A percentile compares a stretch with the other conserved stretches of the same genome.
Evolutionary conservation across 805 yeast species (phyloP).

Genomic region (Torulaspora gathmanii): DNA sequence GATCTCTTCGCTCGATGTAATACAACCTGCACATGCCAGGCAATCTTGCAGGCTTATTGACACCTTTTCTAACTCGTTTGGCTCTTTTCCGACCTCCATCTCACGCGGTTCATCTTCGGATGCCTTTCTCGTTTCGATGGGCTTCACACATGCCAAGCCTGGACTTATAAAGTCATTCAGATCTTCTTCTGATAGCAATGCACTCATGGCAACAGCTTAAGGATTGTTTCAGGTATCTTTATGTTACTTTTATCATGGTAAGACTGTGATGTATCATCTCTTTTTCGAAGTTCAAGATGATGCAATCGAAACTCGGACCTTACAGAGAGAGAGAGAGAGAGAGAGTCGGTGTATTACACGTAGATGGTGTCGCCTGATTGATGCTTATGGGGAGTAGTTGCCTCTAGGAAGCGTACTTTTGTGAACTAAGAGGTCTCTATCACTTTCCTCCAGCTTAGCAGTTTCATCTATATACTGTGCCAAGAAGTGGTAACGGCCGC

Average conservation of each 20-base stretch:
- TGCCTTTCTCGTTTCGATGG: slow-evolving; percentile 43
- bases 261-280: too few species aligned
- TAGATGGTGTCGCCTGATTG: background rate
- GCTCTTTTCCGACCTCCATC: slow-evolving; percentile 62
- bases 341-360: background rate
- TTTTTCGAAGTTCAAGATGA: too few species aligned
- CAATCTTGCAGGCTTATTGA: slow-evolving; percentile 89
- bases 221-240: background rate
- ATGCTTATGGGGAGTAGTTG: background rate
- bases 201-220: slow-evolving; percentile 54
- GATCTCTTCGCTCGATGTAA: slow-evolving; percentile 95
- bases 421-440: too few species aligned
- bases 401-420: too few species aligned
- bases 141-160: slow-evolving; percentile 91
- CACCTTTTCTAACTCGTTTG: slow-evolving; percentile 61
- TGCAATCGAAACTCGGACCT: too few species aligned
- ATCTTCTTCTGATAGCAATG: slow-evolving; percentile 82
- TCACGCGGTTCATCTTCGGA: slow-evolving; percentile 33
- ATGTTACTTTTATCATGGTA: background rate
- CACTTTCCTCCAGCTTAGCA: too few species aligned
- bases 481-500: too few species aligned
- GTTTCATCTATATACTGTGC: too few species aligned
- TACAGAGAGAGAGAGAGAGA: background rate
- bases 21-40: slow-evolving; percentile 94
- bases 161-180: slow-evolving; percentile 92